Conservation (phyloP, 345 rosid species). For the Psidium friedrichsthalianum region DNA sequence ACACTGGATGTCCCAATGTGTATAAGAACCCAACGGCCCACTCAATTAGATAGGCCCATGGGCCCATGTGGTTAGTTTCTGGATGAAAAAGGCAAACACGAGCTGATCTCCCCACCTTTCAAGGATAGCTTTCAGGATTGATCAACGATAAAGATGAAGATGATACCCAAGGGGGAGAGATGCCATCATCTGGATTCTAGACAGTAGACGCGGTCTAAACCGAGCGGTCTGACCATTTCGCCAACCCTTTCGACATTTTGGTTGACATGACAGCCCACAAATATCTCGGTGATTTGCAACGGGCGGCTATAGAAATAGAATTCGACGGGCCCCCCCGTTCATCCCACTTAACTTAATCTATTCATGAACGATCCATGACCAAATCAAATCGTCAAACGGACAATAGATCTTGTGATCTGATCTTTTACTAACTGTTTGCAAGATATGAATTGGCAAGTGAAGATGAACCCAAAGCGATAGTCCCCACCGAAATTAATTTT, state of each 20-base stretch:
- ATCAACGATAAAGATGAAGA: neutral
- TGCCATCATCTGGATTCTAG: neutral
- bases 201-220: neutral
- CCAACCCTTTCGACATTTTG: neutral
- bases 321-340: neutral
- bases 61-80: neutral
- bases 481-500: neutral
- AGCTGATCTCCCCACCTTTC: neutral
- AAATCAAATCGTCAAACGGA: neutral
- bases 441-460: neutral
- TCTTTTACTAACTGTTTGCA: neutral
- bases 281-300: accelerated
- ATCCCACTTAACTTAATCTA: neutral
- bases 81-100: neutral
- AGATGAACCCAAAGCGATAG: neutral
- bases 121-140: neutral
- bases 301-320: neutral
- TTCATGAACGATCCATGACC: neutral
- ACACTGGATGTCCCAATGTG: neutral
- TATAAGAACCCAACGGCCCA: neutral
- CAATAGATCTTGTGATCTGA: neutral
- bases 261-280: neutral
- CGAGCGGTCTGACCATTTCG: neutral
- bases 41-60: neutral
- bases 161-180: neutral